Percentiles rank a stretch among this genome's conserved stretches.
Evolutionary conservation across 202 grass and related monocot genomes (phyloP).

Genomic region (Panicum hallii): DNA sequence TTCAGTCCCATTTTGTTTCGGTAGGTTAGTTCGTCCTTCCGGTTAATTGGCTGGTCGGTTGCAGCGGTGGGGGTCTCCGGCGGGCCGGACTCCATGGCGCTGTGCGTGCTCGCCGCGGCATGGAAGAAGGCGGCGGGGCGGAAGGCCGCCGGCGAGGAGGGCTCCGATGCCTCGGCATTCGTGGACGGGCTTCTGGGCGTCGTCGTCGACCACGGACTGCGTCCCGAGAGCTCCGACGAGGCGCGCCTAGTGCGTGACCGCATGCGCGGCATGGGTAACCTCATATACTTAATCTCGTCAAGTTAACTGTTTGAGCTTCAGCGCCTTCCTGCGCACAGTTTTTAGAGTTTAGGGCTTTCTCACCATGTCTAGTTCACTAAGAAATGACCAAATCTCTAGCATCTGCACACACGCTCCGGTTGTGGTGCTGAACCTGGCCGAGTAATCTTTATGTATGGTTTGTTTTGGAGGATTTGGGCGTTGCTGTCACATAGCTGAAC

Average conservation of each 20-base stretch:
- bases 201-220: constrained; percentile 81
- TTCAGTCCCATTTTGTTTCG: background rate
- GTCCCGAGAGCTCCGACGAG: constrained; percentile 78
- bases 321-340: background rate
- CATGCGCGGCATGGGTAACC: constrained; percentile 75
- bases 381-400: background rate
- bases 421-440: background rate
- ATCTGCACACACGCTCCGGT: constrained; percentile 14
- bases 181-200: constrained; percentile 83
- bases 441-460: background rate
- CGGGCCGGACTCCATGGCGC: constrained; percentile 96
- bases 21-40: background rate
- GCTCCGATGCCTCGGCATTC: constrained; percentile 13
- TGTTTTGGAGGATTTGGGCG: background rate
- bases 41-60: background rate
- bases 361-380: background rate
- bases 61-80: constrained; percentile 89
- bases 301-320: background rate
- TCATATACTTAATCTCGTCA: background rate
- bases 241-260: constrained; percentile 67
- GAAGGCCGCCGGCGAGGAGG: constrained; percentile 32
- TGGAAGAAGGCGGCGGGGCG: constrained; percentile 67
- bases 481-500: background rate
- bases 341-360: background rate
- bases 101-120: constrained; percentile 69